phyloP scores from a whole-genome alignment of 768 basidiomycete species.

The Sutorius australiensis region DNA sequence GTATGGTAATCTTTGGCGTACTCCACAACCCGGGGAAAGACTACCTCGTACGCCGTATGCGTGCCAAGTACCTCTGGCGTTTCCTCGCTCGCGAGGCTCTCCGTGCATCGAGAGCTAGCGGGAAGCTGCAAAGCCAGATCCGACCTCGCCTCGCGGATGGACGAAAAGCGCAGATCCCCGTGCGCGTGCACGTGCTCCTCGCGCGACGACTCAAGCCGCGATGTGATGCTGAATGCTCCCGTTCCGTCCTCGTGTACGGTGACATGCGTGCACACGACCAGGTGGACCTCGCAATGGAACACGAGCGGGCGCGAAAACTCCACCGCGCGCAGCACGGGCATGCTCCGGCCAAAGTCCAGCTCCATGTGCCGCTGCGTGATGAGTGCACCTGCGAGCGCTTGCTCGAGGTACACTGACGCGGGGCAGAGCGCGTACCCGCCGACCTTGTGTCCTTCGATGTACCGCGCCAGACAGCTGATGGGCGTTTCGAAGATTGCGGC shows the following conservation, averaged over 20 bases:
- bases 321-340: conserved; percentile 40
- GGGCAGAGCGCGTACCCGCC: conserved; percentile 56
- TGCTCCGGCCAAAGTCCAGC: conserved; percentile 30
- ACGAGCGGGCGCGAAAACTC: conserved; percentile 56
- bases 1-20: conserved; percentile 58
- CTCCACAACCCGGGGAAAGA: conserved; percentile 66
- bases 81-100: conserved; percentile 26
- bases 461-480: conserved; percentile 37
- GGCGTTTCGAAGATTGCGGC: conserved; percentile 54
- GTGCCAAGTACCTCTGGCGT: conserved; percentile 48
- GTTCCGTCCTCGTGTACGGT: conserved; percentile 33
- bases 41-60: conserved; percentile 57
- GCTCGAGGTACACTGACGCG: conserved; percentile 62
- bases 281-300: conserved; percentile 31
- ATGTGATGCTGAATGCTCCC: conserved; percentile 47
- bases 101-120: conserved; percentile 32
- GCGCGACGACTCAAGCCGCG: conserved; percentile 30
- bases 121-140: conserved; percentile 40
- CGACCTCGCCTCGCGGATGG: conserved; percentile 26
- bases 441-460: conserved; percentile 58
- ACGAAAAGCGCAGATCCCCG: conserved; percentile 43
- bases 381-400: conserved; percentile 44
- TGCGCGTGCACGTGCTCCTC: conserved; percentile 40
- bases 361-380: conserved; percentile 34
- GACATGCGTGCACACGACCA: conserved; percentile 39